Conservation (phyloP, 2,329 filamentous ascomycete genomes). For the Aureobasidium zeae region DNA sequence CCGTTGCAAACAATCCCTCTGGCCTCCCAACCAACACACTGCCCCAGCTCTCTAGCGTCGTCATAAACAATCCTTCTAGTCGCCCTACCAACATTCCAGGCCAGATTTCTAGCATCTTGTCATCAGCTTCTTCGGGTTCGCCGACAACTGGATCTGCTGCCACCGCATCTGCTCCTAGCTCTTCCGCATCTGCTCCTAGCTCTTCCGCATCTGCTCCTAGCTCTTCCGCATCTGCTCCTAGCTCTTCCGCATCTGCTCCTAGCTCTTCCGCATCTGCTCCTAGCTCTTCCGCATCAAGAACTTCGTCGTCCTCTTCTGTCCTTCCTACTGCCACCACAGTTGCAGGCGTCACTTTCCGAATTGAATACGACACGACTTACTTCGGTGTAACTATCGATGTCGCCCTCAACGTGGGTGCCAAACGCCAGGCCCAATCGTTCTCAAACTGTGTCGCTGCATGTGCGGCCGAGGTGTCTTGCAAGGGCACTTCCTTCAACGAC, state of each 20-base stretch:
- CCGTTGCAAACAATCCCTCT: neutral
- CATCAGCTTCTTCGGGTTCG: neutral
- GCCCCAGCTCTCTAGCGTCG: neutral
- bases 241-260: neutral
- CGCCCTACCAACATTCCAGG: neutral
- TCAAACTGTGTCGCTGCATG: neutral
- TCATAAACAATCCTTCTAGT: neutral
- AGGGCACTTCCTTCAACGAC: conserved; percentile 1
- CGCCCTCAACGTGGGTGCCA: neutral
- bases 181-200: neutral
- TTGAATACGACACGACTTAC: conserved; percentile 4
- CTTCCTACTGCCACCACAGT: neutral
- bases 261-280: neutral
- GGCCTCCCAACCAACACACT: neutral
- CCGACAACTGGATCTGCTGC: no score
- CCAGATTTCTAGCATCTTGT: neutral
- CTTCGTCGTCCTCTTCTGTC: neutral
- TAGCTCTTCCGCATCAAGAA: neutral
- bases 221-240: neutral
- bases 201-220: neutral
- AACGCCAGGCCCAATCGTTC: conserved; percentile 2
- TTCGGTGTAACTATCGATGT: neutral
- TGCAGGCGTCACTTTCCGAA: neutral
- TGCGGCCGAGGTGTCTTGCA: neutral
- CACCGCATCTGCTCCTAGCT: neutral